Conservation (phyloP, 805 yeast species). For the Cyberlindnera maclurae region DNA sequence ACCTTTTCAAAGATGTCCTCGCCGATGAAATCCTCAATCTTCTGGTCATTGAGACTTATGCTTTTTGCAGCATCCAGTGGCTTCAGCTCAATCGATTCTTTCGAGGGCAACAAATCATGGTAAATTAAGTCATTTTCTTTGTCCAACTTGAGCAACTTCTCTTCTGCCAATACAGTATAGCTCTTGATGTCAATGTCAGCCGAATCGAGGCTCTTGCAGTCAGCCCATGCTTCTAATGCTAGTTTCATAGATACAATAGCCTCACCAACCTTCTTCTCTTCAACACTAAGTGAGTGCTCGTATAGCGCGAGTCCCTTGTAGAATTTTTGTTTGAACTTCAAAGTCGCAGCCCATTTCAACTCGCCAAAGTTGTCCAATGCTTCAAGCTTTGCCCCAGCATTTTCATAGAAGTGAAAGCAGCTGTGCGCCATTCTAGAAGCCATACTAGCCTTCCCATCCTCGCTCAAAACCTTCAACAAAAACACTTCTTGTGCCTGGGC, state of each 20-base stretch:
- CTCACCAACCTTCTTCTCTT: constrained; percentile 61
- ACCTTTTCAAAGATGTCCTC: constrained; percentile 66
- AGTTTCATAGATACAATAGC: constrained; percentile 59
- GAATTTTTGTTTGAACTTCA: constrained; percentile 46
- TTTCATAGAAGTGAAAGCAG: constrained; percentile 47
- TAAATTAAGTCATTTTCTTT: constrained; percentile 89
- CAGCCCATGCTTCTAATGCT: constrained; percentile 36
- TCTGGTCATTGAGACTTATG: constrained; percentile 42
- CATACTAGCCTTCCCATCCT: constrained; percentile 40
- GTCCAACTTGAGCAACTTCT: constrained; percentile 36
- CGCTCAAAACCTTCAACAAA: constrained; percentile 48
- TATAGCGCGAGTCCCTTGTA: constrained; percentile 56
- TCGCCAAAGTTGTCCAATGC: constrained; percentile 32
- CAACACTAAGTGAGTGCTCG: constrained; percentile 49
- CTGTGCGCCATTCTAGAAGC: constrained; percentile 70
- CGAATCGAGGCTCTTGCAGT: constrained; percentile 26
- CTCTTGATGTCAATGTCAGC: constrained; percentile 27
- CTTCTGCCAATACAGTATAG: constrained; percentile 28
- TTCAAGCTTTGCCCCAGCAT: constrained; percentile 34
- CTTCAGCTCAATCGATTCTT: constrained; percentile 42
- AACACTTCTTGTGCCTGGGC: constrained; percentile 91
- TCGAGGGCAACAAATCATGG: constrained; percentile 67
- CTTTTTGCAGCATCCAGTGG: constrained; percentile 64
- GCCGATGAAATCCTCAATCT: constrained; percentile 36
- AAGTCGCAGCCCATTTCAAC: constrained; percentile 43